Evolutionary conservation across 371 early-diverging fungal genomes (phyloP).

Genomic region (Lichtheimia hyalospora): DNA sequence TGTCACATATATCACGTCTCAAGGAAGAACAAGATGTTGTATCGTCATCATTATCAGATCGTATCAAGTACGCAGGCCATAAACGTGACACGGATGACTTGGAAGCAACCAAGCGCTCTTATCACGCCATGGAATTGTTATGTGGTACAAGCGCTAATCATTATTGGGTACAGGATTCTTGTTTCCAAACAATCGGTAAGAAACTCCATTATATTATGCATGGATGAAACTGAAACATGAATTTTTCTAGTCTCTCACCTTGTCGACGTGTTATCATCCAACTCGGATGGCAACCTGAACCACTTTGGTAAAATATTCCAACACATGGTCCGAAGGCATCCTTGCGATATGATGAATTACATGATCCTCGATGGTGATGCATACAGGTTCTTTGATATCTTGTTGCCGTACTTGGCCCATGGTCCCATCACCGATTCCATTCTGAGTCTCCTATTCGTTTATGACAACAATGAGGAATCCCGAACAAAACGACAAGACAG

Average conservation of each 20-base stretch:
- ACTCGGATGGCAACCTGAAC: conserved; percentile 40
- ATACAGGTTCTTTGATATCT: conserved; percentile 27
- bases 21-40: conserved; percentile 2
- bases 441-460: conserved; percentile 31
- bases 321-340: conserved; percentile 39
- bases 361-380: conserved; percentile 29
- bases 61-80: conserved; percentile 18
- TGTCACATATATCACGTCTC: conserved; percentile 39
- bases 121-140: conserved; percentile 51
- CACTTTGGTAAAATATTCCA: conserved; percentile 46
- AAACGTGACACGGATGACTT: conserved; percentile 29
- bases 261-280: conserved; percentile 33
- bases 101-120: conserved; percentile 40
- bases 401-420: conserved; percentile 31
- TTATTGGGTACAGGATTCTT: conserved; percentile 36
- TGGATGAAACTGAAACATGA: neutral
- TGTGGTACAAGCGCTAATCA: conserved; percentile 44
- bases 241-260: conserved; percentile 8
- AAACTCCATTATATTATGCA: neutral
- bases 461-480: conserved; percentile 33
- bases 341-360: conserved; percentile 36
- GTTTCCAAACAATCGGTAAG: conserved; percentile 38
- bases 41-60: conserved; percentile 14
- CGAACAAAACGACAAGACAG: conserved; percentile 23
- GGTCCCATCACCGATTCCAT: conserved; percentile 26